phyloP scores from a whole-genome alignment of 1,284 basidiomycete genomes.

The Wallemia mellicola region DNA sequence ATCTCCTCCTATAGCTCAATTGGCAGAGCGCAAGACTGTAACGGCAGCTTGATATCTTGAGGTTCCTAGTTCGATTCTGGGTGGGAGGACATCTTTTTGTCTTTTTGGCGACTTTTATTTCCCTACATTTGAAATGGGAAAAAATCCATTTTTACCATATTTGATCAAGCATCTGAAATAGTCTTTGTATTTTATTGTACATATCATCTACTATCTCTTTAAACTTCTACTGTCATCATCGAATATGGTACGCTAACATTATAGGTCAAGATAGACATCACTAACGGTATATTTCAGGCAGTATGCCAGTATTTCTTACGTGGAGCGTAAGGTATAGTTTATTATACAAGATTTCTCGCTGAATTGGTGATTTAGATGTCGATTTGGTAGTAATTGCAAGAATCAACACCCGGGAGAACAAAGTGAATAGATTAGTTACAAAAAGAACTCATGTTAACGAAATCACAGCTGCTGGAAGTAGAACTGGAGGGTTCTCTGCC shows the following conservation, averaged over 20 bases:
- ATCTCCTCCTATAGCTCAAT: background rate
- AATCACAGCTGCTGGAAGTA: slow-evolving; percentile 1
- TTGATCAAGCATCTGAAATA: too few relatives aligned
- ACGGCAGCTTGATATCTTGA: background rate
- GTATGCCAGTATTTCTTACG: slow-evolving; percentile 34
- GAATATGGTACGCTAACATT: background rate
- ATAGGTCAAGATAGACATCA: background rate
- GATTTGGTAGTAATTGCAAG: slow-evolving; percentile 33
- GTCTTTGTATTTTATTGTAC: too few relatives aligned
- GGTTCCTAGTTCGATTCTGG: background rate
- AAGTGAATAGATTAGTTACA: slow-evolving; percentile 2
- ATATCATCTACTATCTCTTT: too few relatives aligned
- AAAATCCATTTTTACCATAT: too few relatives aligned
- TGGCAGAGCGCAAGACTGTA: background rate
- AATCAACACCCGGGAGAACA: slow-evolving; percentile 29
- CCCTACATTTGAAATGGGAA: background rate
- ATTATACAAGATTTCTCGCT: background rate
- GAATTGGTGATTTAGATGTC: slow-evolving; percentile 19
- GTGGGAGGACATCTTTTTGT: background rate
- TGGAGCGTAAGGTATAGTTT: slow-evolving; percentile 15
- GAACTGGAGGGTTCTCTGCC: slow-evolving; percentile 9
- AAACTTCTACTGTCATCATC: background rate
- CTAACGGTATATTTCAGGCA: slow-evolving; percentile 12
- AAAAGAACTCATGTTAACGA: background rate
- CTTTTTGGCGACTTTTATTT: background rate